Percentiles rank a stretch among this genome's conserved stretches.
phyloP scores from a whole-genome alignment of 306 rosid genomes.

The Phaseolus lunatus region DNA sequence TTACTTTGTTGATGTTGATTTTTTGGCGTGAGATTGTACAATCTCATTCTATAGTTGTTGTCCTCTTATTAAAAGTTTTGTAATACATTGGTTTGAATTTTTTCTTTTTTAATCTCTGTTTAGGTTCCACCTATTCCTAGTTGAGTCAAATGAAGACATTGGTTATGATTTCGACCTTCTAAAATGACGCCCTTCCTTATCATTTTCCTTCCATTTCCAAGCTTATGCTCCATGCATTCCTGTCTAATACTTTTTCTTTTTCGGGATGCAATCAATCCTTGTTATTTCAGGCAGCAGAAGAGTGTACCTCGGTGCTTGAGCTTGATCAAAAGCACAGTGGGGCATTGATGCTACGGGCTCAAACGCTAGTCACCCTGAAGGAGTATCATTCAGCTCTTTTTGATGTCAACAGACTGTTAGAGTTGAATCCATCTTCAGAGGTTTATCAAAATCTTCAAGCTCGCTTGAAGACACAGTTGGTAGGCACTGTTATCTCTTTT shows the following conservation, averaged over 20 bases:
- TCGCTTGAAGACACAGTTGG: conserved; percentile 90
- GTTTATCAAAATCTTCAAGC: conserved; percentile 91
- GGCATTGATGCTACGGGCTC: conserved; percentile 88
- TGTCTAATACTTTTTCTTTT: background rate
- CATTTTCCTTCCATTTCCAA: background rate
- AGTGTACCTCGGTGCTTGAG: conserved; percentile 92
- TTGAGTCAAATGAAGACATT: conserved; percentile 4
- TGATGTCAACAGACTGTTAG: conserved; percentile 88
- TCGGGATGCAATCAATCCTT: conserved; percentile 26
- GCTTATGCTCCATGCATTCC: background rate
- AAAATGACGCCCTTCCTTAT: conserved; percentile 1
- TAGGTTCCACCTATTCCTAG: background rate
- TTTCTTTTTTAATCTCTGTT: background rate
- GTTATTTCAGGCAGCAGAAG: conserved; percentile 80
- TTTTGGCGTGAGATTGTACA: background rate
- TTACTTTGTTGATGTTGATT: conserved; percentile 23
- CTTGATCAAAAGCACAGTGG: conserved; percentile 84
- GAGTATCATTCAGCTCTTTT: conserved; percentile 93
- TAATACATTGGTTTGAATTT: background rate
- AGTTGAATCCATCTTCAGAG: conserved; percentile 88
- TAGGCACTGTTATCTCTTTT: conserved; percentile 48
- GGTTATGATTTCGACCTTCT: conserved; percentile 1
- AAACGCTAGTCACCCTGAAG: conserved; percentile 80
- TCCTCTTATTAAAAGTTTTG: conserved; percentile 1
- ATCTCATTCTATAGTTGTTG: background rate